Base-by-base conservation (phyloP, 1,139 yeast genomes). In the Geotrichum histeridarum region DNA sequence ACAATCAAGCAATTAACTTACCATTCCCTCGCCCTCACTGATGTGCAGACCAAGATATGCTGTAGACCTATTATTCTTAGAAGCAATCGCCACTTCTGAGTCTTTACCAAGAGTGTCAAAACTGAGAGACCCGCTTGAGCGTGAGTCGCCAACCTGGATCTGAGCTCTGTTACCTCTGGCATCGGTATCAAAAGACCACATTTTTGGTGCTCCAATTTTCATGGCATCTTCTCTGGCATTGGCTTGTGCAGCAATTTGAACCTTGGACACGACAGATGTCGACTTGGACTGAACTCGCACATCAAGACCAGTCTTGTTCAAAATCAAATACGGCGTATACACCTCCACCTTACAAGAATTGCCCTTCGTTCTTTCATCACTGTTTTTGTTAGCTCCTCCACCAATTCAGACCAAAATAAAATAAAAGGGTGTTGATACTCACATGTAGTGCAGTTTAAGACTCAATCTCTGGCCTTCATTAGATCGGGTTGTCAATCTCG, bases 21-120 rank as follows among this genome's bases (percentile, higher is more conserved):
- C 46, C 46, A 67, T 82, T 1, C 98, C 98, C 61, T 81, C 82
- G 12, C 98, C 99, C 62, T 91, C 97, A 0, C 77, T 70, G 8
- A 91, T 78, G 18, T 80, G 75, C 17, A 91, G 70, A n/a, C 97
- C 98, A 18, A 91, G 73, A 65, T 86, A 82, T 59, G 82, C 79
- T 63, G 50, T 39, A n/a, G 79, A 68, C 56, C 80, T 84, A 56
- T 77, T 79, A 14, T 80, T 81, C 39, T 75, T 74, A 0, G 84
- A 61, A 2, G 81, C 82, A 42, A 88, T 77, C 9, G 75, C 75
- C 1, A 85, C 77, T 53, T 89, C 95, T 48, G 79, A 77, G 0
- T 83, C 74, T 61, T 89, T 94, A 0, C 99, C 99, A 57, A 93
- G 79, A 1, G 96, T 95, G 66, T 91, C 97, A 64, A 93, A 82